These are phyloP conservation scores for sunflower (Helianthus annuus) DNA, from an alignment of 129 eudicot species.

Conservation along the genomic window HanXRQr2.0-SUNRISE NC_035436.2:61393727-61394226, in stretches of 20 bases:
- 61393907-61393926: not conserved
- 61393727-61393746: slow-evolving; percentile 15
- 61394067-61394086: no score
- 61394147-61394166: no score
- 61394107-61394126: no score
- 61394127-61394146: no score
- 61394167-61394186: no score
- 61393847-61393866: not conserved
- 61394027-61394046: no score
- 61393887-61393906: not conserved
- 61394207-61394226: no score
- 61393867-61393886: not conserved
- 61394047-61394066: no score
- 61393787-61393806: not conserved
- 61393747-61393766: not conserved
- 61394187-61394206: no score
- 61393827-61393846: not conserved
- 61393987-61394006: no score
- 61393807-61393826: not conserved
- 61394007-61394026: no score
- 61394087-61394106: no score
- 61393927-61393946: not conserved
- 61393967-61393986: not conserved
- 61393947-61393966: not conserved
- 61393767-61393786: not conserved